Base-by-base conservation (phyloP, 2,329 filamentous ascomycete species). In the Calonectria honghensis region DNA sequence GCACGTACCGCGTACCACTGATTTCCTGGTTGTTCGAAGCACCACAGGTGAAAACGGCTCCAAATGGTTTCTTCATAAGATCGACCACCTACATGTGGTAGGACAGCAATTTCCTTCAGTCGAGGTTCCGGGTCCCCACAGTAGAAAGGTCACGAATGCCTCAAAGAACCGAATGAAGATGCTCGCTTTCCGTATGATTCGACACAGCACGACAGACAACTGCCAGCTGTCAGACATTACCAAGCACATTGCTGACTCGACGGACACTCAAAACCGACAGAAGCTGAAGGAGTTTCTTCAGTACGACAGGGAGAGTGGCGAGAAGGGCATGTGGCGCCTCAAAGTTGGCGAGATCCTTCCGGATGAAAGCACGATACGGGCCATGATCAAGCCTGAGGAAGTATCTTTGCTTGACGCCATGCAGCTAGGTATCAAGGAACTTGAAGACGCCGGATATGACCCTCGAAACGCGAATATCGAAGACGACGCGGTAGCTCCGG, bases 101-200 rank as follows among this genome's bases (percentile, higher is more conserved):
- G 97, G 97, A 9, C 97, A 99, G 83, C 94, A 96, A 71, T 96
- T 98, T 81, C 97, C 97, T 1, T 95, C 95, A 0, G 92, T 96
- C 37, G 96, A 98, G 81, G 94, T 99, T 6, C 97, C 97, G 4
- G 96, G 96, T 0, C 96, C 96, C 3, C 96, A 98, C 83, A 97
- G 96, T 48, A 91, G 97, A 75, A 98, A 97, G 84, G 96, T 98
- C 37, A 99, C 97, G 0, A 98, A 97, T 72, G 96, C 96, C n/a
- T 94, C 95, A 45, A 99, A 99, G 88, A 98, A 97, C 85, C 93
- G 97, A 45, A 93, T 99, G 85, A 98, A 97, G 87, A 98, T 98
- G 93, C 93, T 99, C 50, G 94, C 96, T 0, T 98, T 95, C 84
- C 94, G 97, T 66, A 93, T 98, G 83, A 95, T 98, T 80, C 91